Evolutionary conservation across 2,329 filamentous ascomycete genomes (phyloP), one percentile per base, ranked within the genome.

Genomic region (Aspergillus sojae): DNA sequence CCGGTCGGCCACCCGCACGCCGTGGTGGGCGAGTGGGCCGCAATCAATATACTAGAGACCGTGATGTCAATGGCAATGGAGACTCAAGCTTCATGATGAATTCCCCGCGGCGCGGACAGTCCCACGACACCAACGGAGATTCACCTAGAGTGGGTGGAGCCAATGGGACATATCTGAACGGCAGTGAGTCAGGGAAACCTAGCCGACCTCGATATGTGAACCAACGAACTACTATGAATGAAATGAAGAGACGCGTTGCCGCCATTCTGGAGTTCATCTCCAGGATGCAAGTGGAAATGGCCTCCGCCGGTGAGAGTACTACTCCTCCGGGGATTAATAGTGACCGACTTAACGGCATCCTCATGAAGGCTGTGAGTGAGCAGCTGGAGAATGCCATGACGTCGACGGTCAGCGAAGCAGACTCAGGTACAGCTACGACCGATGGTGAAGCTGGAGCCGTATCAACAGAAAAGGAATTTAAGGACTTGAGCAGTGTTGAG

Each of bases 251-350:
- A 67, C 89, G 93, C 11, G 92, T 94, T 6, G 87, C 91, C 4
- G 91, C 87, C 23, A 96, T 97, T 74, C 85, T 96, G 63, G 93
- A 95, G 70, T 97, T 94, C 73, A 97, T 97, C 67, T 90, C 91
- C 4, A 88, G 92, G 68, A 94, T 93, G 62, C 93, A 97, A 76
- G 84, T 96, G 7, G 94, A 97, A 72, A 86, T 96, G 78, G 93
- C 92, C 1, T 88, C 86, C 34, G 77, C 78, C 80, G 65, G 83
- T 79, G 82, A 71, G 77, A 83, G 67, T 74, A 80, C 68, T 67
- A 80, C 68, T 70, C 79, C 62, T 73, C 81, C 62, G 68, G 72
- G 70, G 69, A n/a, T 41, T 41, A 66, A 79, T 74, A 73, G 73
- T 45, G 77, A 77, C 53, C 71, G 74, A 16, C 63, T 72, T 19